These are phyloP conservation scores for Anthostomella pinea DNA, from an alignment of 2,329 filamentous ascomycete species.

Conservation along the genomic window DNA sequence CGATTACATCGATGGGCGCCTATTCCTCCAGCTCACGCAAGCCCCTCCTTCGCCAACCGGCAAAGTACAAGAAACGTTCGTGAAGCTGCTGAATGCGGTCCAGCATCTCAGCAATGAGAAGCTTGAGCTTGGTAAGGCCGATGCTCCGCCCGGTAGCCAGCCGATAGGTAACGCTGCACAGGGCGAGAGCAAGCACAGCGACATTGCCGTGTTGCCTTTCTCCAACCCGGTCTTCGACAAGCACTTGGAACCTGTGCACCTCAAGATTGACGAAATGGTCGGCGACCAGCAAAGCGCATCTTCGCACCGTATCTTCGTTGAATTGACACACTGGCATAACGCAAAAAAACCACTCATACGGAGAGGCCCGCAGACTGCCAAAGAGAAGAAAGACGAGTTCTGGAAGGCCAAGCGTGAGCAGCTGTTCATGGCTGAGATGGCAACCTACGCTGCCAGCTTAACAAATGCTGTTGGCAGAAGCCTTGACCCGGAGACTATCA, in stretches of 20 bases:
- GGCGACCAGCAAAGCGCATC: not conserved
- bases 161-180: not conserved
- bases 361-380: too few relatives aligned
- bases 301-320: not conserved
- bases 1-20: too few relatives aligned
- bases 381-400: too few relatives aligned
- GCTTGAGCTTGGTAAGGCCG: too few relatives aligned
- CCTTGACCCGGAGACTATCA: slow-evolving; percentile 2
- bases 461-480: not conserved
- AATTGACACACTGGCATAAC: slow-evolving; percentile 5
- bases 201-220: slow-evolving; percentile 2
- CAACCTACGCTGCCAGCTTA: slow-evolving; percentile 2
- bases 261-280: not conserved
- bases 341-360: not conserved
- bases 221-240: slow-evolving; percentile 1
- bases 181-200: not conserved
- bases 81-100: too few relatives aligned
- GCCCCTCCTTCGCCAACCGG: too few relatives aligned
- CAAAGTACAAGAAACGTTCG: too few relatives aligned
- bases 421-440: slow-evolving; percentile 2
- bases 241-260: not conserved
- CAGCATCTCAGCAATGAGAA: too few relatives aligned
- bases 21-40: too few relatives aligned
- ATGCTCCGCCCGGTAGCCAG: not conserved
- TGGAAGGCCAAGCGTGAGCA: slow-evolving; percentile 4